Evolutionary conservation across 2,329 filamentous ascomycete genomes (phyloP).

Genomic region (Colletotrichum destructivum): DNA sequence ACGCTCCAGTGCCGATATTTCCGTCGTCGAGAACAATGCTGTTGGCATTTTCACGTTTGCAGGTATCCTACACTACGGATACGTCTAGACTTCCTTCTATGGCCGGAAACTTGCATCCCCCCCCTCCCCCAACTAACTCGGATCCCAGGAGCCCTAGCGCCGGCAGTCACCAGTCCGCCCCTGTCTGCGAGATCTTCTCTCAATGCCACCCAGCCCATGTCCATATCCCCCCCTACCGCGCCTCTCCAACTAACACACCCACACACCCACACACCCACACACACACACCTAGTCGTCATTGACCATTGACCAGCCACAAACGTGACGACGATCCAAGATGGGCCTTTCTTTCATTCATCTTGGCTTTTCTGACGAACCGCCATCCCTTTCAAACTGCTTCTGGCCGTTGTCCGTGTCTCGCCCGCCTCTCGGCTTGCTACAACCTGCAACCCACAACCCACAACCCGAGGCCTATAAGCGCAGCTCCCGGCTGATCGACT

Average conservation of each 20-base stretch:
- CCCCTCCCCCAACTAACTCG: no score
- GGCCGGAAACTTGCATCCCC: not conserved
- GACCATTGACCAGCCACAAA: slow-evolving; percentile 9
- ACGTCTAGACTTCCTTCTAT: not conserved
- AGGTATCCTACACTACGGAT: not conserved
- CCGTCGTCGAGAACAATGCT: not conserved
- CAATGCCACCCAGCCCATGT: slow-evolving; percentile 9
- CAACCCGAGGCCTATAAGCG: not conserved
- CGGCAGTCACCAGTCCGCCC: not conserved
- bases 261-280: no score
- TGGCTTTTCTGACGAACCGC: slow-evolving; percentile 4
- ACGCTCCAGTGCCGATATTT: slow-evolving; percentile 2
- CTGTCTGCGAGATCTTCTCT: not conserved
- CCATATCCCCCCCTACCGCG: not conserved
- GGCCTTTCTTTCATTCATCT: not conserved
- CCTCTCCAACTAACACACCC: not conserved
- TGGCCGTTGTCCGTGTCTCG: not conserved
- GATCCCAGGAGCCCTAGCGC: not conserved
- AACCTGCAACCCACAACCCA: not conserved
- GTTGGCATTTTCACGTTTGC: not conserved
- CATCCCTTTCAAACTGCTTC: not conserved
- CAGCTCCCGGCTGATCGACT: no score
- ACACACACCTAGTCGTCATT: no score
- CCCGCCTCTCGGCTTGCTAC: not conserved
- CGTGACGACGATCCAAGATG: slow-evolving; percentile 1